Evolutionary conservation across 345 rosid genomes (phyloP), one percentile per base, ranked within the genome.

Genomic region (Balakata baccata): DNA sequence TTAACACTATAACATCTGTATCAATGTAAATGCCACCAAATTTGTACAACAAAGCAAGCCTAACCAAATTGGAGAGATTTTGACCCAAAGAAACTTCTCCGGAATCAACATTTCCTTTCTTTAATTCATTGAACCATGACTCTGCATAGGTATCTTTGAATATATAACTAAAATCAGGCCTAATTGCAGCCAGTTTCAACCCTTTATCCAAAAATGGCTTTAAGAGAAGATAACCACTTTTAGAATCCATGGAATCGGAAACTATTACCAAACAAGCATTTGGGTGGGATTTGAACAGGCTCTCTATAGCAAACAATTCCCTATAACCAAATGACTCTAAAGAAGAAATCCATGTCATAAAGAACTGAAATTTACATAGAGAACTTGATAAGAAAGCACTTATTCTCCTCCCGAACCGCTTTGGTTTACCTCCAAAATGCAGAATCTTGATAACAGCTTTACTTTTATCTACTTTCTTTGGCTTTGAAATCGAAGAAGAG

Each of bases 341-440:
- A 10, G 92, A 82, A 45, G 96, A 89, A 77, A 92, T 95, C 98
- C 98, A 91, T 3, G 98, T 95, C 96, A 95, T 91, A 86, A 95
- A 95, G 82, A 95, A 87, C 68, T 83, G 76, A 51, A 83, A 78
- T 82, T 87, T 83, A 60, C 99, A 95, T 2, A 75, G 74, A 9
- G 88, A 80, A 17, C 81, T 83, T 18, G 77, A 77, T 14, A 91
- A 82, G 78, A 90, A 91, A 1, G 62, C 74, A 63, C 75, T 83
- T 46, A 92, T 68, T 77, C 69, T 75, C 9, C 77, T 47, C 5
- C 88, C 74, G 68, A 92, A 95, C 60, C 71, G 72, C 74, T 70
- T 83, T 17, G 89, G 63, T 62, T 71, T 76, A 9, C 71, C 66
- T 16, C 75, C 84, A 37, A 62, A 23, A 2, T 77, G 77, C 65